Conservation (phyloP, 2,329 filamentous ascomycete species). For the Aspergillus alliaceus region DNA sequence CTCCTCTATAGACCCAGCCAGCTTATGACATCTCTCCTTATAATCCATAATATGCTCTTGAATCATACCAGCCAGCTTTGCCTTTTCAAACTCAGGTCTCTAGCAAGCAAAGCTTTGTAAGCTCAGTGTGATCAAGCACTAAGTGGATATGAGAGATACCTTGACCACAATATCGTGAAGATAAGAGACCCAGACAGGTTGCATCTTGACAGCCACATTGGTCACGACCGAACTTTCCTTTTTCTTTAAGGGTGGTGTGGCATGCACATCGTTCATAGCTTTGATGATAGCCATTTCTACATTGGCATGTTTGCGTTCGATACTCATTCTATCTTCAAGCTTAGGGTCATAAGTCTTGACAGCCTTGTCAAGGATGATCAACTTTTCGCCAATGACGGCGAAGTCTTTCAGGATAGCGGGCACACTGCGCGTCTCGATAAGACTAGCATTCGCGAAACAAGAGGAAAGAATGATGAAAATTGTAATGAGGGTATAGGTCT, state of each 20-base stretch:
- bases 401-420: background rate
- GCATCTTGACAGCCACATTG: background rate
- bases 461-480: background rate
- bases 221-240: background rate
- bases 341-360: background rate
- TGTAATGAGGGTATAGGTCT: background rate
- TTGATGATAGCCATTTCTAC: background rate
- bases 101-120: no score
- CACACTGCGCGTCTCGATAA: background rate
- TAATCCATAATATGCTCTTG: background rate
- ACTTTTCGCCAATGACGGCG: background rate
- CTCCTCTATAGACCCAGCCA: background rate
- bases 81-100: background rate
- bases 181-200: background rate
- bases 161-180: background rate
- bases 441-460: background rate
- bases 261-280: background rate
- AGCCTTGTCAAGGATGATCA: background rate
- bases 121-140: no score
- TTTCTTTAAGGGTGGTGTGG: background rate
- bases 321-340: background rate
- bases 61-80: background rate
- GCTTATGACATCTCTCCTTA: background rate
- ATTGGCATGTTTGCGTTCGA: background rate
- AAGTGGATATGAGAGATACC: no score